A percentile compares a stretch with the other conserved stretches of the same genome.
phyloP scores from a whole-genome alignment of 2,329 filamentous ascomycete genomes.

The Sporothrix mexicana region DNA sequence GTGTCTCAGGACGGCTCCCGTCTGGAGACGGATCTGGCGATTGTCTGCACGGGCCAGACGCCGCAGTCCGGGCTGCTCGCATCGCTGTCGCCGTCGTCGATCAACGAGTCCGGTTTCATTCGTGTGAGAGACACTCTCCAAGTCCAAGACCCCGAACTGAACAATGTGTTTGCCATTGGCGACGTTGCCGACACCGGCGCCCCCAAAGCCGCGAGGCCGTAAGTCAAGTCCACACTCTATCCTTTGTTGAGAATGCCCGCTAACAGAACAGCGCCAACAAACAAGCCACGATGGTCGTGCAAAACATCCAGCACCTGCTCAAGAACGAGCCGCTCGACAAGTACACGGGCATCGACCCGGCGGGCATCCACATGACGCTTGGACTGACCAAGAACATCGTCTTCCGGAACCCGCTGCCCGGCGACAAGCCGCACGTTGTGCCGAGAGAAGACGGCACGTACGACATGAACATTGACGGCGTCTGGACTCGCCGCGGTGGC shows the following conservation, averaged over 20 bases:
- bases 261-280: too few species aligned
- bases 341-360: conserved; percentile 29
- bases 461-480: conserved; percentile 34
- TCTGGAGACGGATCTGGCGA: conserved; percentile 29
- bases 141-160: conserved; percentile 30
- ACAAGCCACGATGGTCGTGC: conserved; percentile 34
- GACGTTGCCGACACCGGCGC: conserved; percentile 63
- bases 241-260: too few species aligned
- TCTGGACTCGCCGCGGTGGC: conserved; percentile 33
- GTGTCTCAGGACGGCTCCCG: conserved; percentile 31
- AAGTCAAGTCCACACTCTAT: too few species aligned
- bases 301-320: conserved; percentile 35
- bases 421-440: background rate
- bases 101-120: conserved; percentile 33
- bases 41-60: conserved; percentile 33
- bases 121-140: conserved; percentile 34
- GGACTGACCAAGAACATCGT: conserved; percentile 35
- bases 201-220: conserved; percentile 43
- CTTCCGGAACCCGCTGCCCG: conserved; percentile 32
- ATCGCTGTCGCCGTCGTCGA: conserved; percentile 24
- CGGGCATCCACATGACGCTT: conserved; percentile 34
- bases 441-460: conserved; percentile 26
- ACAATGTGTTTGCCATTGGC: conserved; percentile 66
- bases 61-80: conserved; percentile 33
- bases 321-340: conserved; percentile 33